Conservation (phyloP, 495 filamentous ascomycete genomes). For the Lasiosphaeris hirsuta region DNA sequence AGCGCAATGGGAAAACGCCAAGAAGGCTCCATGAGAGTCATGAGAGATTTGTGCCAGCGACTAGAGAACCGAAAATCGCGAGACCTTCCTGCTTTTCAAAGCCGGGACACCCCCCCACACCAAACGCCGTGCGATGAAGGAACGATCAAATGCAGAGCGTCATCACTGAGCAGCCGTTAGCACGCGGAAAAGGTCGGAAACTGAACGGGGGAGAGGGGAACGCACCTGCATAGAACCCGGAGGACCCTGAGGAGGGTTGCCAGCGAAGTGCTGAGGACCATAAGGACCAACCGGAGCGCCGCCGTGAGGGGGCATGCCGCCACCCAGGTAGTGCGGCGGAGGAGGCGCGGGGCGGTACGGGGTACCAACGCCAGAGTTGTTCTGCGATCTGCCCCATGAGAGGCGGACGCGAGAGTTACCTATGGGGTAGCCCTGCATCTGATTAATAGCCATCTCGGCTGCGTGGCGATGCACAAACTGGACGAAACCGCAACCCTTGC, state of each 20-base stretch:
- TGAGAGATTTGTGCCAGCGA: not conserved
- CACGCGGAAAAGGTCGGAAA: no score
- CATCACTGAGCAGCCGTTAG: no score
- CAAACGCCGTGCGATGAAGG: no score
- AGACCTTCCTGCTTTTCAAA: no score
- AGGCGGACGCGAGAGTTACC: slow-evolving; percentile 97
- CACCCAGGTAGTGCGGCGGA: slow-evolving; percentile 65
- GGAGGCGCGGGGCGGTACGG: slow-evolving; percentile 95
- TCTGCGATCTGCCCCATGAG: slow-evolving; percentile 96
- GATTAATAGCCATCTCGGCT: slow-evolving; percentile 99
- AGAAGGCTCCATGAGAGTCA: not conserved
- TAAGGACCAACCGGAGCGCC: slow-evolving; percentile 27
- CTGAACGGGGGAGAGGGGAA: not conserved
- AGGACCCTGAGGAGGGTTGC: slow-evolving; percentile 28
- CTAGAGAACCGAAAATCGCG: no score
- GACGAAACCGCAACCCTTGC: slow-evolving; percentile 98
- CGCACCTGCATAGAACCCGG: slow-evolving; percentile 29
- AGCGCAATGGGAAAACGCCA: no score
- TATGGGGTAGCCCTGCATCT: slow-evolving; percentile 99
- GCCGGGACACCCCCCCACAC: no score
- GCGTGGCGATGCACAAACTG: slow-evolving; percentile 99
- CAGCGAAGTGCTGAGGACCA: slow-evolving; percentile 24
- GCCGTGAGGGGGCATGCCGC: slow-evolving; percentile 26
- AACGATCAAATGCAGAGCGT: no score
- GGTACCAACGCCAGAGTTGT: slow-evolving; percentile 98